A percentile compares a stretch with the other conserved stretches of the same genome.
Evolutionary conservation across 1,284 basidiomycete species (phyloP).

Genomic region (Xerocomus nothofagi): DNA sequence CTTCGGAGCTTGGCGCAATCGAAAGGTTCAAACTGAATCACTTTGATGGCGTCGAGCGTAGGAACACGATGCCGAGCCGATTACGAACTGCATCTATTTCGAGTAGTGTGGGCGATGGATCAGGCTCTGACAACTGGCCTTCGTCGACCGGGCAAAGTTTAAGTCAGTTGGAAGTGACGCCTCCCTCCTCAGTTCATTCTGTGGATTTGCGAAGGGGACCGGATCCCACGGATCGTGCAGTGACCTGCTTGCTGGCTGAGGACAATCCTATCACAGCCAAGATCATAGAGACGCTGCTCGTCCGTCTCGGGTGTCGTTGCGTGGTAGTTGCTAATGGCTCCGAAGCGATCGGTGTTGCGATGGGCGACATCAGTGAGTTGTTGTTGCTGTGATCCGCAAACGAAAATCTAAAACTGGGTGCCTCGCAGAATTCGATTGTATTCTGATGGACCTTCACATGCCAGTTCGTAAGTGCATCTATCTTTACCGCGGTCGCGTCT

Average conservation of each 20-base stretch:
- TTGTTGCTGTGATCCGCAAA: slow-evolving; percentile 24
- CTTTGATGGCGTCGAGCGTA: slow-evolving; percentile 69
- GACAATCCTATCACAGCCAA: slow-evolving; percentile 97
- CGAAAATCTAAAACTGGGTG: slow-evolving; percentile 18
- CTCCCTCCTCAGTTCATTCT: slow-evolving; percentile 76
- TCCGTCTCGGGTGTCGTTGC: slow-evolving; percentile 90
- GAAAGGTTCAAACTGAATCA: slow-evolving; percentile 85
- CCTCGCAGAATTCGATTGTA: slow-evolving; percentile 77
- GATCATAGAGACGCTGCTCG: slow-evolving; percentile 91
- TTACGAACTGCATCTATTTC: slow-evolving; percentile 86
- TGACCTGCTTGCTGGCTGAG: slow-evolving; percentile 93
- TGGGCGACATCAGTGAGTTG: slow-evolving; percentile 93
- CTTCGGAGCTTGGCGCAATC: slow-evolving; percentile 81
- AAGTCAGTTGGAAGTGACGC: slow-evolving; percentile 58
- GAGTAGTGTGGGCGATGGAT: slow-evolving; percentile 70
- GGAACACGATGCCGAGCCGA: slow-evolving; percentile 87
- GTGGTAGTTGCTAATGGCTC: slow-evolving; percentile 95
- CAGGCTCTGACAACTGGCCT: slow-evolving; percentile 72
- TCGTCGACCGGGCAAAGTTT: slow-evolving; percentile 54
- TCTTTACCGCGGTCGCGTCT: neutral
- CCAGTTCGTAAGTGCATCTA: slow-evolving; percentile 68
- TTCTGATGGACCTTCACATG: slow-evolving; percentile 89
- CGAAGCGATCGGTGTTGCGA: slow-evolving; percentile 94
- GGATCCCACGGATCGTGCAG: slow-evolving; percentile 72
- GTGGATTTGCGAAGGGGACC: slow-evolving; percentile 71